A percentile compares a stretch with the other conserved stretches of the same genome.
Evolutionary conservation across 2,329 filamentous ascomycete species (phyloP).

Genomic region (Coniochaeta prunicola): DNA sequence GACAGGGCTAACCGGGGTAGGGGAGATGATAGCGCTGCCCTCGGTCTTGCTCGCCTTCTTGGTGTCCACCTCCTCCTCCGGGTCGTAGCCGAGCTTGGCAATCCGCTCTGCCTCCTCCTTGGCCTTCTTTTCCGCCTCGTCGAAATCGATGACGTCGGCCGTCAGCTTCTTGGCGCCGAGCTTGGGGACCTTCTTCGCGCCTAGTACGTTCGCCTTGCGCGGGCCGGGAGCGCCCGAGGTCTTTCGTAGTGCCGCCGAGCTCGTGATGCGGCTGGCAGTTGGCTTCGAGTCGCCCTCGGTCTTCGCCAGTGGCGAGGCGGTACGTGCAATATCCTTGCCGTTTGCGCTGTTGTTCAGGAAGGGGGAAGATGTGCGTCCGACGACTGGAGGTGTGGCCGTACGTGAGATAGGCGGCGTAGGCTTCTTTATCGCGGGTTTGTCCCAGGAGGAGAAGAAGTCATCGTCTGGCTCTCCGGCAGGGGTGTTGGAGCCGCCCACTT

Average conservation of each 20-base stretch:
- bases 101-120: slow-evolving; percentile 96
- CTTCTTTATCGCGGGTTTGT: slow-evolving; percentile 94
- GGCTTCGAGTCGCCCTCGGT: slow-evolving; percentile 44
- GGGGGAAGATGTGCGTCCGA: slow-evolving; percentile 72
- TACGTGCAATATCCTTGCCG: slow-evolving; percentile 64
- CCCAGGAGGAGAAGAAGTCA: slow-evolving; percentile 99
- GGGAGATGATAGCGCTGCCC: slow-evolving; percentile 51
- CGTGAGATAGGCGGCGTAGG: slow-evolving; percentile 90
- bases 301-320: slow-evolving; percentile 74
- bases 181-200: slow-evolving; percentile 77
- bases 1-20: slow-evolving; percentile 66
- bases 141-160: slow-evolving; percentile 81
- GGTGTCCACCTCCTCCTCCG: slow-evolving; percentile 67
- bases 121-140: slow-evolving; percentile 93
- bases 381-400: slow-evolving; percentile 74
- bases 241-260: slow-evolving; percentile 79
- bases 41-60: slow-evolving; percentile 37
- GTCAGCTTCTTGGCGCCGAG: slow-evolving; percentile 89
- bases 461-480: slow-evolving; percentile 77
- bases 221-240: slow-evolving; percentile 54
- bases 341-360: slow-evolving; percentile 74
- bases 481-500: slow-evolving; percentile 57
- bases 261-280: slow-evolving; percentile 58
- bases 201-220: slow-evolving; percentile 79
- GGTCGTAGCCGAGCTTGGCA: slow-evolving; percentile 91